phyloP scores from a whole-genome alignment of 2,329 filamentous ascomycete species.

The Alternaria brassicae region DNA sequence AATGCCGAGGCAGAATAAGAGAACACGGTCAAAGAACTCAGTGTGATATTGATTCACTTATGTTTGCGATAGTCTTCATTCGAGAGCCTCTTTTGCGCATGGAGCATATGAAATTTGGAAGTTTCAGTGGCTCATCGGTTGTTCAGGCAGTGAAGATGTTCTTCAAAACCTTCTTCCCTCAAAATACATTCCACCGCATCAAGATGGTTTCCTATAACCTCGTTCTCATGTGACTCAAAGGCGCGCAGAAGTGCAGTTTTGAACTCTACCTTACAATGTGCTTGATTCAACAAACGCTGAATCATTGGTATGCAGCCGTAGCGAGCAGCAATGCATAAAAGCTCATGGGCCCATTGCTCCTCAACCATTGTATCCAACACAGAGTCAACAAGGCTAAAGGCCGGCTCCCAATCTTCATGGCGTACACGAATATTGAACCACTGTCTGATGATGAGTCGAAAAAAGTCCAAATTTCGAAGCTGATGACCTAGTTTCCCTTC shows the following conservation, averaged over 20 bases:
- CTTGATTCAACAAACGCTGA: not conserved
- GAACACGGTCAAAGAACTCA: no score
- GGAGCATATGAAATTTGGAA: no score
- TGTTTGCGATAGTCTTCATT: not conserved
- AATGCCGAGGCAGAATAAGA: no score
- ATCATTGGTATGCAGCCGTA: not conserved
- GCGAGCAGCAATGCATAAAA: not conserved
- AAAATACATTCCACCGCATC: not conserved
- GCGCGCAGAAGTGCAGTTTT: not conserved
- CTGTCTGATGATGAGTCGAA: not conserved
- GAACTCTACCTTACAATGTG: not conserved
- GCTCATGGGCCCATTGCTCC: not conserved
- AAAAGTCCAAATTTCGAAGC: not conserved
- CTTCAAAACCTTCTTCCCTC: not conserved
- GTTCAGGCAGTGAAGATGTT: not conserved
- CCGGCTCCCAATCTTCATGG: not conserved
- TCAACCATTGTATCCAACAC: not conserved
- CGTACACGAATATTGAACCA: not conserved
- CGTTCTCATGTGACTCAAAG: not conserved
- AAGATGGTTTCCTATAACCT: no score
- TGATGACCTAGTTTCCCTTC: not conserved
- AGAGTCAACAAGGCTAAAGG: not conserved
- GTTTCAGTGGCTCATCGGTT: no score
- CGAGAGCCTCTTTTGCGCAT: no score
- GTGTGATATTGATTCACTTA: no score